phyloP scores from a whole-genome alignment of 352 stramenopile species.

The Pythium phragmiticola region DNA sequence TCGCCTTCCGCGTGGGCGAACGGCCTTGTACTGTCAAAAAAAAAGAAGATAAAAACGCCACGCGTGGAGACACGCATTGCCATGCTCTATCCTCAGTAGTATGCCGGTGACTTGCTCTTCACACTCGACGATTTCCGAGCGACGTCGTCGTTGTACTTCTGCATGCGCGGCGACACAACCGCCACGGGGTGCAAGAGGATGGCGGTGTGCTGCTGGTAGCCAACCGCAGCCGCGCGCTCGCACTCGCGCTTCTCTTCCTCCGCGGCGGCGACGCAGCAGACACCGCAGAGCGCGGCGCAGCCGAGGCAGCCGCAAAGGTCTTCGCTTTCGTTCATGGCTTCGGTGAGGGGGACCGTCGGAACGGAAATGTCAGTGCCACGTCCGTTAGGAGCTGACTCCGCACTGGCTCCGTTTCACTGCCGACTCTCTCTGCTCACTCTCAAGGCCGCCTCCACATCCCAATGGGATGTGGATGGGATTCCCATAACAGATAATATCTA shows the following conservation, averaged over 20 bases:
- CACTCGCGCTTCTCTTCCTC: constrained; percentile 83
- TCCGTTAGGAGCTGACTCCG: not conserved
- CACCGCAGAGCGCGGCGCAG: constrained; percentile 68
- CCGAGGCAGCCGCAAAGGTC: constrained; percentile 73
- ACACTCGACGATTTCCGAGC: constrained; percentile 6
- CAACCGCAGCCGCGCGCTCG: constrained; percentile 43
- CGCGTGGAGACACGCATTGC: not conserved
- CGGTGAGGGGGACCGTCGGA: not conserved
- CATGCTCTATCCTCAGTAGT: constrained; percentile 11
- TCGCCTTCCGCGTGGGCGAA: constrained; percentile 17
- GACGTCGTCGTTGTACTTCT: constrained; percentile 36
- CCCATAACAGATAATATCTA: not conserved
- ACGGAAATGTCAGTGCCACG: not conserved
- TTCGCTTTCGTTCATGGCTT: constrained; percentile 68
- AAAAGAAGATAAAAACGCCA: not conserved
- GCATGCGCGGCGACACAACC: constrained; percentile 42
- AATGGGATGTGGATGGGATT: too few relatives aligned
- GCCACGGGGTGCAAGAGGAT: constrained; percentile 66
- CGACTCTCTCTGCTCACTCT: constrained; percentile 8
- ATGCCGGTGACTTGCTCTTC: constrained; percentile 13
- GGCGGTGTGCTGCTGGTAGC: constrained; percentile 43
- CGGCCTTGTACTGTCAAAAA: not conserved
- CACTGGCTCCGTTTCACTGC: not conserved
- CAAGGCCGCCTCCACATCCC: not conserved
- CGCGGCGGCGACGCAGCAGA: constrained; percentile 73